Evolutionary conservation across 2,329 filamentous ascomycete genomes (phyloP), one percentile per base, ranked within the genome.

Genomic region (Claviceps africana): DNA sequence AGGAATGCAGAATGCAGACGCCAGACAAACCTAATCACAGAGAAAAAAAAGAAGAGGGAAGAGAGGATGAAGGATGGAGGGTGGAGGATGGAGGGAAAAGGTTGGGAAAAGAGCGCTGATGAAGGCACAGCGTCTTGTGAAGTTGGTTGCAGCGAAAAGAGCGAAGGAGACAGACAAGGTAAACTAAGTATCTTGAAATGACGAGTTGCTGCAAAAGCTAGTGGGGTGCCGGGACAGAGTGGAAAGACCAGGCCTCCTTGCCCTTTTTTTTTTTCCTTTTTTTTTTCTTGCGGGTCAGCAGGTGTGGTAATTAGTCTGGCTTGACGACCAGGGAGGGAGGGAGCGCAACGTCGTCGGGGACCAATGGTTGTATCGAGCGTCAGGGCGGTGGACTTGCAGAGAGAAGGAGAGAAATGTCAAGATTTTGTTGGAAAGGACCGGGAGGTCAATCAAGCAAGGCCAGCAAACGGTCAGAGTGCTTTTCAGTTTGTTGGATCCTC

Each of bases 211-310:
- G 35, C 48, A 33, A 37, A 37, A 51, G 42, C 43, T 50, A 44
- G 52, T 31, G 31, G 45, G 25, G 30, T 44, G 44, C 35, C 47
- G 48, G 47, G 47, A 40, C 40, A 37, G 47, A n/a, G 43, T 35
- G 44, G 37, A 48, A 48, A 37, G 49, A 47, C 44, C n/a, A 49
- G 48, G 47, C 22, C 33, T 46, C 33, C 44, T 53, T 40, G 53
- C 39, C 51, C 52, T 47, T 48, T 53, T 53, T 48, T 51, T 51
- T 51, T 50, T 25, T 25, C 5, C 5, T 25, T 25, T 25, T 5
- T 25, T 25, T 25, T 25, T 25, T 48, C 50, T 48, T 39, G 49
- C 45, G 52, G 52, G 49, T 49, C 48, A 39, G 30, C 19, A 30
- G 22, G 48, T 17, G 39, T 30, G 35, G 17, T 37, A 48, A 54